Evolutionary conservation across 805 yeast species (phyloP).

Genomic region (Nakazawaea wickerhamii): DNA sequence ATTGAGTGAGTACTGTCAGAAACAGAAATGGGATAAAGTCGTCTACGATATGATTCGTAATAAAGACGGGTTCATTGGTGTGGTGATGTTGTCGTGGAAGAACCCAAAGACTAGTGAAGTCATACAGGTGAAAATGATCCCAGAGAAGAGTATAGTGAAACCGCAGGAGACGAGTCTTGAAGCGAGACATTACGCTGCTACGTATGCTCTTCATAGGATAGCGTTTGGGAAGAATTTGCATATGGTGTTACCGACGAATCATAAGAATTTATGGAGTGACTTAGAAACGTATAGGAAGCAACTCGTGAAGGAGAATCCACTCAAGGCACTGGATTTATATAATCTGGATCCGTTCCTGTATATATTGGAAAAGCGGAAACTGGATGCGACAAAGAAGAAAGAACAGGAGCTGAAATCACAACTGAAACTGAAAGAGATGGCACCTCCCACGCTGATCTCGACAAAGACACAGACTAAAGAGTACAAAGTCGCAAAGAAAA

Average conservation of each 20-base stretch:
- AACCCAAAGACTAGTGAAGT: slow-evolving; percentile 78
- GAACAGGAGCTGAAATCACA: slow-evolving; percentile 41
- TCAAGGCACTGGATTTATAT: slow-evolving; percentile 47
- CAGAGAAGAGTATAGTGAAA: slow-evolving; percentile 42
- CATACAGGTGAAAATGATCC: slow-evolving; percentile 50
- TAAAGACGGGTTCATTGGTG: slow-evolving; percentile 54
- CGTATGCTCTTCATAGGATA: slow-evolving; percentile 76
- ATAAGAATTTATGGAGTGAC: slow-evolving; percentile 71
- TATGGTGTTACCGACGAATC: slow-evolving; percentile 82
- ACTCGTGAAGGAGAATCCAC: slow-evolving; percentile 39
- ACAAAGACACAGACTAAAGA: slow-evolving; percentile 21
- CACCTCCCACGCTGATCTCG: slow-evolving; percentile 38
- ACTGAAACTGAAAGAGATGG: slow-evolving; percentile 45
- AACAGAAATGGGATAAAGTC: slow-evolving; percentile 84
- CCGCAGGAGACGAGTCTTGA: slow-evolving; percentile 82
- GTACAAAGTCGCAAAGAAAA: slow-evolving; percentile 6
- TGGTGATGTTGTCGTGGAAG: slow-evolving; percentile 59
- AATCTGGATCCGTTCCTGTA: slow-evolving; percentile 74
- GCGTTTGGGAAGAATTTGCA: slow-evolving; percentile 78
- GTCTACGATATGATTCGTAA: slow-evolving; percentile 59
- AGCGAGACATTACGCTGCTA: slow-evolving; percentile 87
- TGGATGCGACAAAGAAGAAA: slow-evolving; percentile 35
- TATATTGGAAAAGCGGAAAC: slow-evolving; percentile 50
- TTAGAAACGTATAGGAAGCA: slow-evolving; percentile 57
- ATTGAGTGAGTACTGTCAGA: slow-evolving; percentile 82